phyloP scores from a whole-genome alignment of 306 rosid genomes.

The Purshia tridentata region DNA sequence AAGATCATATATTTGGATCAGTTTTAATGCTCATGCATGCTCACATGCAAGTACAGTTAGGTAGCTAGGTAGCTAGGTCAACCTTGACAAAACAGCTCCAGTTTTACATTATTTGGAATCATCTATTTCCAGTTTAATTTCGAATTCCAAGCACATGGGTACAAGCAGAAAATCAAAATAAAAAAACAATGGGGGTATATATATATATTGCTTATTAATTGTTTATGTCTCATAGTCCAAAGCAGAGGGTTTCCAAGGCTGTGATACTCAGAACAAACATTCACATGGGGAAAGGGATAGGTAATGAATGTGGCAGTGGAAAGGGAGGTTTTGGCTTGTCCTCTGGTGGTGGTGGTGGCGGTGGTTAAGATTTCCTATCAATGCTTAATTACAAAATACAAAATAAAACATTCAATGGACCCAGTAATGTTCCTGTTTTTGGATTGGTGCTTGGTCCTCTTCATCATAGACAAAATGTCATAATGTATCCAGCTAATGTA shows the following conservation, averaged over 20 bases:
- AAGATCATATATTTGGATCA: background rate
- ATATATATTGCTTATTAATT: background rate
- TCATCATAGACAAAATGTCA: constrained; percentile 44
- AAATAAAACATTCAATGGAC: constrained; percentile 31
- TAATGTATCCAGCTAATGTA: constrained; percentile 43
- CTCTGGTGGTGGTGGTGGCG: constrained; percentile 31
- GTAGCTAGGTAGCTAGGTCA: background rate
- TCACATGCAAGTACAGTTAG: background rate
- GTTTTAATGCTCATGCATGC: too few species aligned
- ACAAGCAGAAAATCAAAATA: background rate
- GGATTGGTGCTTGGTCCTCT: constrained; percentile 35
- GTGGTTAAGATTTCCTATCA: constrained; percentile 54
- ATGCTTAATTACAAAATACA: constrained; percentile 14
- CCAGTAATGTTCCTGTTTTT: constrained; percentile 22
- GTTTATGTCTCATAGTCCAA: background rate
- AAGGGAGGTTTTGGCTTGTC: constrained; percentile 32
- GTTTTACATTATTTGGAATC: constrained; percentile 2
- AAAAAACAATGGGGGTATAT: background rate
- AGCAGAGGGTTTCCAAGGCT: background rate
- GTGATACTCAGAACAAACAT: background rate
- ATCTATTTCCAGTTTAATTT: background rate
- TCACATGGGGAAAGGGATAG: too few species aligned
- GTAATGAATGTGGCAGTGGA: background rate
- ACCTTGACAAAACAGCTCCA: background rate
- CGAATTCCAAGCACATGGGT: background rate